phyloP scores from a whole-genome alignment of 2,329 filamentous ascomycete species.

The Raffaelea arxii region DNA sequence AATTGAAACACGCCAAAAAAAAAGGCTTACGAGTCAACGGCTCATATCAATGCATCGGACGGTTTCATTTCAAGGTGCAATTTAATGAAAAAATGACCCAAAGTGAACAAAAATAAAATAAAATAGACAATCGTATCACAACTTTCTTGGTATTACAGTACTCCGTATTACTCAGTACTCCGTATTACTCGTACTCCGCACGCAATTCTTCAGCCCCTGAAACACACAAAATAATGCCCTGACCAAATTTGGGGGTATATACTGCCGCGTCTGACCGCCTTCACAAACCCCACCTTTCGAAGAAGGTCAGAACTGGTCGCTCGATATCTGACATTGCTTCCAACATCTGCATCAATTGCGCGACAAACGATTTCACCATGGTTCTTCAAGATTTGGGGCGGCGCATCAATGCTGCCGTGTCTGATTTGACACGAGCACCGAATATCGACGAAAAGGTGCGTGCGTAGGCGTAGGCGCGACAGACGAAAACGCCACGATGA shows the following conservation, averaged over 20 bases:
- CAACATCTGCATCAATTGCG: neutral
- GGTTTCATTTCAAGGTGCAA: no score
- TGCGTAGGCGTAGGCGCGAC: neutral
- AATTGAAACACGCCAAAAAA: no score
- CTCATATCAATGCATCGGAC: no score
- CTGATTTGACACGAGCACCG: constrained; percentile 80
- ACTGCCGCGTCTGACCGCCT: neutral
- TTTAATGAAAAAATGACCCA: neutral
- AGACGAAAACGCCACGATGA: no score
- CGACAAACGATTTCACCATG: constrained; percentile 43
- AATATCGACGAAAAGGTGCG: constrained; percentile 91
- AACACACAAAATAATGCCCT: no score
- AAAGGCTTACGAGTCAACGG: no score
- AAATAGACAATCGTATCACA: neutral
- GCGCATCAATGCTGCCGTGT: constrained; percentile 95
- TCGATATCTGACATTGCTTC: neutral
- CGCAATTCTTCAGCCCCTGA: no score
- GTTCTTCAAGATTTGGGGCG: constrained; percentile 98
- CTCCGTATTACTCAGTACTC: no score
- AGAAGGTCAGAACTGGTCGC: no score
- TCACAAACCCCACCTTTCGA: neutral
- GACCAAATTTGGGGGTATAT: no score
- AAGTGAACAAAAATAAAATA: constrained; percentile 8
- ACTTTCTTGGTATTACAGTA: no score
- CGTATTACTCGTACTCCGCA: no score